These are phyloP conservation scores for Tylopilus plumbeoviolaceoides DNA, from an alignment of 768 basidiomycete genomes.

Conservation along the genomic window DNA sequence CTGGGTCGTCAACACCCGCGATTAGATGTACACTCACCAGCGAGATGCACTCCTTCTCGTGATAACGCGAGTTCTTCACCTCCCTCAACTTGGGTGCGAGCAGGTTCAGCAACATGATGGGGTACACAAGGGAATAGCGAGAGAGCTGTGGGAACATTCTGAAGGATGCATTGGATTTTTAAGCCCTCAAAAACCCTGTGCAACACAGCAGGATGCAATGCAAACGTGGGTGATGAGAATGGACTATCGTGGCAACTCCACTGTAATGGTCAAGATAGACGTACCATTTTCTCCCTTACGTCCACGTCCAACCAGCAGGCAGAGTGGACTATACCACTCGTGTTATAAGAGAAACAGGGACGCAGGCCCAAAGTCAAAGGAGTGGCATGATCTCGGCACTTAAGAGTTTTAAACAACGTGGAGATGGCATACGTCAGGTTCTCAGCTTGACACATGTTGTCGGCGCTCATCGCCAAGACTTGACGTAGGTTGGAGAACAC, in stretches of 20 bases:
- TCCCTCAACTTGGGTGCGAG: constrained; percentile 4
- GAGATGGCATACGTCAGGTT: too few relatives aligned
- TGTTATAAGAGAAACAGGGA: neutral
- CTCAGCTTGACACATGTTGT: too few relatives aligned
- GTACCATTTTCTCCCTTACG: neutral
- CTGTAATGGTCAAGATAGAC: neutral
- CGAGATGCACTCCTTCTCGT: neutral
- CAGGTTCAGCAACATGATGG: constrained; percentile 6
- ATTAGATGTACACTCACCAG: neutral
- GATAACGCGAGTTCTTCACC: neutral
- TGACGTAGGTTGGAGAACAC: too few relatives aligned
- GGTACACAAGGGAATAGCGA: constrained; percentile 6
- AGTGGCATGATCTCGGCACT: neutral
- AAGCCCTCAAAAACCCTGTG: neutral
- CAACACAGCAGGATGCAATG: neutral
- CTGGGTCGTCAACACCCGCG: neutral
- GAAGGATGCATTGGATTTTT: neutral
- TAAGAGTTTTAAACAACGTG: neutral
- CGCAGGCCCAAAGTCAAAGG: too few relatives aligned
- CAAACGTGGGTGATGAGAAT: neutral
- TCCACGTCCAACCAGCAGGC: neutral
- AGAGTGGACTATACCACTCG: neutral
- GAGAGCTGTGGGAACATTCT: constrained; percentile 4
- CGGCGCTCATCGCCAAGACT: neutral
- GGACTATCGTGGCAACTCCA: neutral